Evolutionary conservation across 768 basidiomycete genomes (phyloP), one percentile per base, ranked within the genome.

Genomic region (Phlebiopsis gigantea): DNA sequence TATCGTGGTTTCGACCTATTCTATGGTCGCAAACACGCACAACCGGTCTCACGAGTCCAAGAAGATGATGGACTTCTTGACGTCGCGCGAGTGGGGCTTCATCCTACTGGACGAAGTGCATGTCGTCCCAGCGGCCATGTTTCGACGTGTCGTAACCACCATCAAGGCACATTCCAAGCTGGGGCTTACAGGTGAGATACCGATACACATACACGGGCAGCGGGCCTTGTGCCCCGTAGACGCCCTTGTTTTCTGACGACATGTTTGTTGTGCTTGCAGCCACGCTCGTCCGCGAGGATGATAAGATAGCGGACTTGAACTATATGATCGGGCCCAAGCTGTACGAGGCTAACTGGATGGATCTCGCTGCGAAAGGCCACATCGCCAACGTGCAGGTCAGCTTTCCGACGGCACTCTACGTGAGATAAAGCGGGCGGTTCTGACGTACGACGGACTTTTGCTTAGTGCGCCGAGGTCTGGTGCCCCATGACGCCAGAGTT

Each of bases 281-380:
- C 2, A 99, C 97, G 2, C 85, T 99, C 42, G 97, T 99, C 24
- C 89, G 97, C 57, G 97, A 99, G 73, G 97, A 99, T 67, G 97
- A 99, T 71, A 98, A 98, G 75, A 98, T 99, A 66, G 88, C 89
- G 15, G 97, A 99, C 73, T 77, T 99, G 56, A 98, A 98, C 68
- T 99, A 98, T 67, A 91, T 98, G 87, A 98, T 99, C 70, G 97
- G 97, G 6, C 97, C 97, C 9, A 99, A 99, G 72, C 80, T 99
- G 28, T 99, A 99, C 68, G 97, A 99, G 73, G 97, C 97, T 4
- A 99, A 99, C 69, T 99, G 97, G 97, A 98, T 99, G 96, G 97
- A 99, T 71, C 84, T 99, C 63, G 97, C 97, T 53, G 93, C 93
- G 59, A 98, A 98, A 72, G 97, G 97, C 1, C 97, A 99, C 71